A percentile compares a stretch with the other conserved stretches of the same genome.
phyloP scores from a whole-genome alignment of 768 basidiomycete genomes.

The Xanthoconium stramineum region DNA sequence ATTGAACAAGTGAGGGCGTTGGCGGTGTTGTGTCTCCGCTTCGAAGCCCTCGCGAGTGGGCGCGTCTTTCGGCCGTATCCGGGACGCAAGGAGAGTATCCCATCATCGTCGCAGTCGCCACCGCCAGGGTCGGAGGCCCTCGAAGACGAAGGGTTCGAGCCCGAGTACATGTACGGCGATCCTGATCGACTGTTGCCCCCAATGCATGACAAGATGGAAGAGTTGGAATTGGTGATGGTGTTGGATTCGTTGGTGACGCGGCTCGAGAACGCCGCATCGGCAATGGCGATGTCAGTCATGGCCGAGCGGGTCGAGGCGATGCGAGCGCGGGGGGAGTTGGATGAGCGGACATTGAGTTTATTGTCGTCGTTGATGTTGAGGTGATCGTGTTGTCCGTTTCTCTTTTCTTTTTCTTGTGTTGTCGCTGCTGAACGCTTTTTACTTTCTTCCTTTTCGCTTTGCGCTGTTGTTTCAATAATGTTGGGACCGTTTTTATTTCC shows the following conservation, averaged over 20 bases:
- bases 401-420: background rate
- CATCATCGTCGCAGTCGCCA: slow-evolving; percentile 3
- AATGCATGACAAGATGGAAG: slow-evolving; percentile 65
- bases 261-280: slow-evolving; percentile 67
- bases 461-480: background rate
- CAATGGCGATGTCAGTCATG: slow-evolving; percentile 19
- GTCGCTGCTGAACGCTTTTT: background rate
- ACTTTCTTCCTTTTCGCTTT: background rate
- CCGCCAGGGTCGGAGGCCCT: slow-evolving; percentile 10
- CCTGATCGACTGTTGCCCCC: slow-evolving; percentile 63
- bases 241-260: slow-evolving; percentile 73
- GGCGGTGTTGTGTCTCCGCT: slow-evolving; percentile 67
- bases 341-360: slow-evolving; percentile 47
- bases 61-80: slow-evolving; percentile 53
- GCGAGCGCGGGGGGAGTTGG: slow-evolving; percentile 37
- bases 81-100: slow-evolving; percentile 32
- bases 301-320: slow-evolving; percentile 31
- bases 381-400: slow-evolving; percentile 13
- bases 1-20: slow-evolving; percentile 75
- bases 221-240: slow-evolving; percentile 68
- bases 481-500: background rate
- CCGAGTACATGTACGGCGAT: slow-evolving; percentile 52
- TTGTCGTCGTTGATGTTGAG: slow-evolving; percentile 34
- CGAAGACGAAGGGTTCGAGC: slow-evolving; percentile 24
- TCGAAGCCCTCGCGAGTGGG: slow-evolving; percentile 70